Percentiles rank a stretch among this genome's conserved stretches.
These are phyloP conservation scores for Corinectria fuckeliana DNA, from an alignment of 2,329 filamentous ascomycete species.

Conservation along the genomic window DNA sequence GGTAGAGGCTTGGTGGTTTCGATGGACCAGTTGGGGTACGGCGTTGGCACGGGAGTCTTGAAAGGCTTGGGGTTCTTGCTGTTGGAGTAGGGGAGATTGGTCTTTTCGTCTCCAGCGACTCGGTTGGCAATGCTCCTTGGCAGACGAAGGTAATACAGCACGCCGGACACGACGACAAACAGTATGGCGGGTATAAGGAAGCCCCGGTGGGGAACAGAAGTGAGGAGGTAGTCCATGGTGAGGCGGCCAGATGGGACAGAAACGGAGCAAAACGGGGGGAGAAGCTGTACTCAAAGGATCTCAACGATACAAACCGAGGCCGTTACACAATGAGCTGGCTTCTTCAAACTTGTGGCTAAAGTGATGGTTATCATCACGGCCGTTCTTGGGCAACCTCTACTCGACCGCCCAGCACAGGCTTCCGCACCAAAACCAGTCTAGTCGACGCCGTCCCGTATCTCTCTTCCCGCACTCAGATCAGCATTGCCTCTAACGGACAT, in stretches of 20 bases:
- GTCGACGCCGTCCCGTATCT: slow-evolving; percentile 1
- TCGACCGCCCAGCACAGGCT: neutral
- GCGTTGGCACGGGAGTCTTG: slow-evolving; percentile 62
- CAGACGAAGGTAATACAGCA: slow-evolving; percentile 11
- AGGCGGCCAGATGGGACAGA: neutral
- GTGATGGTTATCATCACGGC: neutral
- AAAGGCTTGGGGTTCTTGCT: slow-evolving; percentile 47
- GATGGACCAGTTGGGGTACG: slow-evolving; percentile 74
- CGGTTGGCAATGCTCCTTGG: neutral
- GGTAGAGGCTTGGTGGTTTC: slow-evolving; percentile 73
- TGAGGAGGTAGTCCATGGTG: slow-evolving; percentile 7
- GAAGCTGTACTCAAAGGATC: neutral
- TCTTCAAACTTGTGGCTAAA: neutral
- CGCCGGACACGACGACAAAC: slow-evolving; percentile 6
- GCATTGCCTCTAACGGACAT: slow-evolving; percentile 10
- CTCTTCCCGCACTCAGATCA: neutral
- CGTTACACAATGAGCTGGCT: neutral
- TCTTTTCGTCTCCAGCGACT: neutral
- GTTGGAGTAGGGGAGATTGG: slow-evolving; percentile 14
- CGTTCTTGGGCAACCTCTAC: neutral
- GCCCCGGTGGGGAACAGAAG: neutral
- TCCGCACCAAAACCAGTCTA: neutral
- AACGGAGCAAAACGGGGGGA: neutral
- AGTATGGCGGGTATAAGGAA: slow-evolving; percentile 6
- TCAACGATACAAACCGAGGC: neutral